A percentile compares a stretch with the other conserved stretches of the same genome.
phyloP scores from a whole-genome alignment of 2,329 filamentous ascomycete species.

The Fusarium euwallaceae region DNA sequence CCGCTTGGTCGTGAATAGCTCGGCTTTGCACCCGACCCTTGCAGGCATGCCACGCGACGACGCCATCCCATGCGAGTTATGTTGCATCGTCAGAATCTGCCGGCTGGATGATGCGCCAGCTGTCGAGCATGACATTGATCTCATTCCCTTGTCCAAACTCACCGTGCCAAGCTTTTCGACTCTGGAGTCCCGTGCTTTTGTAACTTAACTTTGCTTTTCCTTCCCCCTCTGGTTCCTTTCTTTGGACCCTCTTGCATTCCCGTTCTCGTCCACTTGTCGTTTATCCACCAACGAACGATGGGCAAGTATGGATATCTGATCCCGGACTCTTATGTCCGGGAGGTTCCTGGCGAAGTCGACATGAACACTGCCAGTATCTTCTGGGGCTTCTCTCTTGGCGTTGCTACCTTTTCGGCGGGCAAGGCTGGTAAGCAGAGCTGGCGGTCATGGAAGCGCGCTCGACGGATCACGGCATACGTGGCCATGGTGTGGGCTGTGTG shows the following conservation, averaged over 20 bases:
- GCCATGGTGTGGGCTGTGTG: constrained; percentile 43
- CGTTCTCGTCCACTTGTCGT: not conserved
- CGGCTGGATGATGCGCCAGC: not conserved
- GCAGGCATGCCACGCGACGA: not conserved
- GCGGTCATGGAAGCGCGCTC: constrained; percentile 29
- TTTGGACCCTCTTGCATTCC: not conserved
- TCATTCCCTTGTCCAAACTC: not conserved
- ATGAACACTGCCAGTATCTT: constrained; percentile 44
- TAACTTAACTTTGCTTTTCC: not conserved
- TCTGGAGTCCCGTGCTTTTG: not conserved
- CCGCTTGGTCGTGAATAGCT: not conserved
- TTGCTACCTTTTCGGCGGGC: constrained; percentile 25
- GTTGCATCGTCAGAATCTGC: not conserved
- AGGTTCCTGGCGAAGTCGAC: constrained; percentile 35
- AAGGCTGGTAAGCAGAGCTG: constrained; percentile 31
- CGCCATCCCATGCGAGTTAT: not conserved
- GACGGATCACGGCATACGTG: constrained; percentile 31
- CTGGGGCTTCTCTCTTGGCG: constrained; percentile 42
- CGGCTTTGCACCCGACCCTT: not conserved
- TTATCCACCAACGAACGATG: constrained; percentile 10
- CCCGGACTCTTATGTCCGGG: constrained; percentile 40
- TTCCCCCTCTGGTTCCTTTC: not conserved
- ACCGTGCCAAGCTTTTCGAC: not conserved
- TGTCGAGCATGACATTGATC: not conserved
- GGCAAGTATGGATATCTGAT: constrained; percentile 42